Base-by-base conservation (phyloP, 495 filamentous ascomycete genomes). In the Baudoinia panamericana region DNA sequence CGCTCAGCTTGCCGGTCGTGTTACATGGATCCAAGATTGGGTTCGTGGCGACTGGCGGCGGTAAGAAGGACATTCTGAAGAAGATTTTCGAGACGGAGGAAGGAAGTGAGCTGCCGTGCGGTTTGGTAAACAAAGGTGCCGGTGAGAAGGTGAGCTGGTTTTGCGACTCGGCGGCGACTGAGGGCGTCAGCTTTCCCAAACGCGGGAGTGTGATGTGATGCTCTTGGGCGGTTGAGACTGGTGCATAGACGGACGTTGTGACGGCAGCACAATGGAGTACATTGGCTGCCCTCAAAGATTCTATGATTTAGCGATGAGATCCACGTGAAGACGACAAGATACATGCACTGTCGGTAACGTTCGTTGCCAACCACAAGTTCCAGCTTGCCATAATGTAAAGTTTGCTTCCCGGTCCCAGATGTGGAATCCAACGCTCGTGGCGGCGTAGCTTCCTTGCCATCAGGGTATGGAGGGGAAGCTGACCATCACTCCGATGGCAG, bases 121-220 rank as follows among this genome's bases (percentile, higher is more conserved):
- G 82, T 1, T 64, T 96, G 36, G 80, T 97, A 39, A 97, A 97
- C 58, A 70, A 76, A 50, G 74, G 71, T 19, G 81, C 71, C 9
- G 81, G 79, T 27, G 84, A 92, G 27, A 79, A 84, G 57, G 84
- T 86, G 46, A 87, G 76, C 60, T 97, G 90, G 90, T 97, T 97
- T 60, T 82, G 84, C 6, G 92, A 96, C 56, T 63, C 71, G 39
- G 67, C 76, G 0, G 90, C 90, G 5, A 74, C 85, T 5, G 78
- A 92, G 48, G 83, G 82, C 3, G 81, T 97, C 12, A 64, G 70
- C 28, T 95, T 84, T 57, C 82, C 86, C 20, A 71, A 76, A 49
- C 63, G 73, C 31, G 69, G 72, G n/a, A 76, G 64, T 23, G 48
- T 51, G 31, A 51, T 51, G 5, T 51, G 39, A 42, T 29, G 26